Evolutionary conservation across 1,139 yeast genomes (phyloP), one percentile per base, ranked within the genome.

Genomic region (Geotrichum histeridarum): DNA sequence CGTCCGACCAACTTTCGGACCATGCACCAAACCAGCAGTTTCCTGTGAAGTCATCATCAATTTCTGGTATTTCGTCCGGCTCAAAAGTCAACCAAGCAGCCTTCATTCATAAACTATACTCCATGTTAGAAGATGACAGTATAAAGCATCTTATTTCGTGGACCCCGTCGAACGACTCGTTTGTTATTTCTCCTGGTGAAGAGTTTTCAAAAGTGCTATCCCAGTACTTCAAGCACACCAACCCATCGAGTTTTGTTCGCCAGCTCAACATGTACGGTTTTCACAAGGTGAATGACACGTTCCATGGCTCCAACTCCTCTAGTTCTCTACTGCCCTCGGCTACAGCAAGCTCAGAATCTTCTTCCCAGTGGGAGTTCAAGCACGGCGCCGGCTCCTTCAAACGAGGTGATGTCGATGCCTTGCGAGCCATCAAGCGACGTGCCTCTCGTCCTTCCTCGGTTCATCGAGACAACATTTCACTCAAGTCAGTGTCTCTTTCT

Each of bases 211-310:
- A 70, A 57, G 86, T 93, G 32, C 75, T 93, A 55, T 97, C 98
- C 7, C 86, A 84, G 64, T 91, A 89, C 69, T 93, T 91, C 75
- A 93, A 93, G 69, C 99, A 93, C 70, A 86, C 89, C 60, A 91
- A 93, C 70, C 91, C 93, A 72, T 91, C 98, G 32, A 83, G 94
- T 59, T 93, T 93, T 76, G 98, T 93, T 8, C 80, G 99, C 56
- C 99, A 93, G 68, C 77, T 93, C 66, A 93, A 93, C 71, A 93
- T 93, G 95, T 93, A 93, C 67, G 99, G 98, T 41, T 93, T 96
- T 88, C 99, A 93, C 72, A 93, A 93, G 72, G 66, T 70, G 35
- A 67, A 63, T 59, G 70, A 68, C 55, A 63, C 65, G 32, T 61
- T 66, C 48, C 67, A 63, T 60, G 59, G 63, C 33, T 17, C 44